Evolutionary conservation across 192 early-diverging fungal species (phyloP).

Genomic region (Funneliformis geosporum): DNA sequence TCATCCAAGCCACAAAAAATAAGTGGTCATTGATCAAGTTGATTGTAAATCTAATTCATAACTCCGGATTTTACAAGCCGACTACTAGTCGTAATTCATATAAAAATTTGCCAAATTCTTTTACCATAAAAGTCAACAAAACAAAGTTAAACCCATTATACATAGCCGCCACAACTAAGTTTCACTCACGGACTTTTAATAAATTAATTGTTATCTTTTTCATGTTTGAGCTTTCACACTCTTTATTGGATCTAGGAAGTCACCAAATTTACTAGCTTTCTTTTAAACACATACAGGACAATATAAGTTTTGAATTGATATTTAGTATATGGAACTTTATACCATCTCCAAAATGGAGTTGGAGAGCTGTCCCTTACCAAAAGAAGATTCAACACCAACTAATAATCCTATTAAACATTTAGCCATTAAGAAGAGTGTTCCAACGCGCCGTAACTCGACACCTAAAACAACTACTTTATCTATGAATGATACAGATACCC

Average conservation of each 20-base stretch:
- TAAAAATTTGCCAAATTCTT: too few species aligned
- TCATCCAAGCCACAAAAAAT: too few species aligned
- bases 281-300: background rate
- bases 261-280: background rate
- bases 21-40: too few species aligned
- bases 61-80: background rate
- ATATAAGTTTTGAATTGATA: background rate
- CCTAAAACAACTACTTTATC: background rate
- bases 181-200: background rate
- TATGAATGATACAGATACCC: background rate
- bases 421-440: background rate
- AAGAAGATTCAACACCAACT: background rate
- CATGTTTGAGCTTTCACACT: background rate
- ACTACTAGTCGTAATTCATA: background rate
- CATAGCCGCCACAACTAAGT: background rate
- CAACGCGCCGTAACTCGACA: background rate
- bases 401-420: conserved; percentile 4
- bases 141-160: background rate
- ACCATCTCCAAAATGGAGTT: conserved; percentile 7
- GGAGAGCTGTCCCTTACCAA: background rate
- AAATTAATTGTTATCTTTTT: background rate
- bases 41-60: background rate
- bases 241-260: background rate
- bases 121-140: background rate
- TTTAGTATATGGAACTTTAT: background rate